Conservation (phyloP, 345 rosid genomes). For the Crucihimalaya himalaica region DNA sequence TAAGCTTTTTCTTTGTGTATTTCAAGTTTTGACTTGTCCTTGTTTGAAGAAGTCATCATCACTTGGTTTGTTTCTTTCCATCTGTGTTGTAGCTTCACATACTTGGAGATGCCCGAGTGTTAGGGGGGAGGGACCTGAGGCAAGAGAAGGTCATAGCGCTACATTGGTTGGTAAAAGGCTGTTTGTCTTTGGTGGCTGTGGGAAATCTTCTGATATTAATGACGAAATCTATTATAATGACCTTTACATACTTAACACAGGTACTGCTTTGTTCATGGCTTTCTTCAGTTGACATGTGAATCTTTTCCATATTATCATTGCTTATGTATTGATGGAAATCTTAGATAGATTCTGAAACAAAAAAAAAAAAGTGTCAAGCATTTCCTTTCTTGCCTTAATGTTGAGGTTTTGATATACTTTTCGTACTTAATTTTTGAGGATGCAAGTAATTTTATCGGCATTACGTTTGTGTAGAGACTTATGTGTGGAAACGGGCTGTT, state of each 20-base stretch:
- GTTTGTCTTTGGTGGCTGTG: conserved; percentile 93
- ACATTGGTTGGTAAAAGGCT: conserved; percentile 88
- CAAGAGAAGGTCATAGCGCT: conserved; percentile 95
- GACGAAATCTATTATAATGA: conserved; percentile 90
- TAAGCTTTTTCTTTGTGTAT: conserved; percentile 43
- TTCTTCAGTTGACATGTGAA: conserved; percentile 3
- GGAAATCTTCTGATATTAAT: conserved; percentile 61
- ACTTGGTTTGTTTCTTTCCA: conserved; percentile 18
- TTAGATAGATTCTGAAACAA: not conserved
- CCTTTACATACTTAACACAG: conserved; percentile 86
- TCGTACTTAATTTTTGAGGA: not conserved
- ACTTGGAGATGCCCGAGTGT: conserved; percentile 86
- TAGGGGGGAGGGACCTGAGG: conserved; percentile 91
- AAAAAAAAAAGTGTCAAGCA: not conserved
- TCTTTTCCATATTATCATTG: conserved; percentile 7
- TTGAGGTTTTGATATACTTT: not conserved
- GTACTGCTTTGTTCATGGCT: conserved; percentile 39
- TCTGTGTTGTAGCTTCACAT: conserved; percentile 62
- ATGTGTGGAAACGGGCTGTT: conserved; percentile 79
- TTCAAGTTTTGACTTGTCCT: not conserved
- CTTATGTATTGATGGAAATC: conserved; percentile 13
- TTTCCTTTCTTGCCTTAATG: not conserved
- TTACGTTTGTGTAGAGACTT: conserved; percentile 65
- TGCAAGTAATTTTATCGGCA: conserved; percentile 6
- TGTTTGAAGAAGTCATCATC: conserved; percentile 14